Percentiles rank a stretch among this genome's conserved stretches.
phyloP scores from a whole-genome alignment of 2,329 filamentous ascomycete species.

The Cercospora brassicicola region DNA sequence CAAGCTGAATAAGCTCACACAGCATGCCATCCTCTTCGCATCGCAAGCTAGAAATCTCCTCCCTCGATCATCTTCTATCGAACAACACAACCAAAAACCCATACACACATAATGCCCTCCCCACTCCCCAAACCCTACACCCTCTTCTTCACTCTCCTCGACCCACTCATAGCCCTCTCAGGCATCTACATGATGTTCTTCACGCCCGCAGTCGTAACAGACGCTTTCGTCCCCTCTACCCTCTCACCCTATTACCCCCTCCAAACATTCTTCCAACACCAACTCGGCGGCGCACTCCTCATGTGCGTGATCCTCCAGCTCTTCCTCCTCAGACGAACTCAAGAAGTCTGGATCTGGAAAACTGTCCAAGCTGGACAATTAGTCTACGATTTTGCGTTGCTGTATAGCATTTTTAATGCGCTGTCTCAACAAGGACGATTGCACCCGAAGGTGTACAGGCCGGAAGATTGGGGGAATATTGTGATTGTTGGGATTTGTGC shows the following conservation, averaged over 20 bases:
- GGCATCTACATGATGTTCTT: constrained; percentile 23
- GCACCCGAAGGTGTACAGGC: constrained; percentile 1
- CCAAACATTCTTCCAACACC: constrained; percentile 22
- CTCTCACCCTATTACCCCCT: constrained; percentile 16
- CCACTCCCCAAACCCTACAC: constrained; percentile 13
- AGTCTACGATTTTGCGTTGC: constrained; percentile 18
- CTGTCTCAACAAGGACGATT: constrained; percentile 15
- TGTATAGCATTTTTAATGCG: constrained; percentile 17
- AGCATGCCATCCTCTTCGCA: background rate
- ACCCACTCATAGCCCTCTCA: constrained; percentile 21
- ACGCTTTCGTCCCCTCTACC: constrained; percentile 18
- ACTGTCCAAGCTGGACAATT: constrained; percentile 20
- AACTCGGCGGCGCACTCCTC: constrained; percentile 21
- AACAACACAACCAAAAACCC: too few species aligned
- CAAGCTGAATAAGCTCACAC: background rate
- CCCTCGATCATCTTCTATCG: too few species aligned
- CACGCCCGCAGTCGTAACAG: constrained; percentile 10
- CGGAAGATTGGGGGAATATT: constrained; percentile 20
- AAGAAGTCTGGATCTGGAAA: constrained; percentile 24
- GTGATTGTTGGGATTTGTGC: constrained; percentile 14
- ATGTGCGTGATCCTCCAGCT: constrained; percentile 19
- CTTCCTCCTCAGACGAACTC: constrained; percentile 19
- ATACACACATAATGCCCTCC: background rate
- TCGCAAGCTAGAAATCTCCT: background rate
- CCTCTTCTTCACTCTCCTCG: constrained; percentile 23